Base-by-base conservation (phyloP, 371 early-diverging fungal genomes). In the Lichtheimia ornata region DNA sequence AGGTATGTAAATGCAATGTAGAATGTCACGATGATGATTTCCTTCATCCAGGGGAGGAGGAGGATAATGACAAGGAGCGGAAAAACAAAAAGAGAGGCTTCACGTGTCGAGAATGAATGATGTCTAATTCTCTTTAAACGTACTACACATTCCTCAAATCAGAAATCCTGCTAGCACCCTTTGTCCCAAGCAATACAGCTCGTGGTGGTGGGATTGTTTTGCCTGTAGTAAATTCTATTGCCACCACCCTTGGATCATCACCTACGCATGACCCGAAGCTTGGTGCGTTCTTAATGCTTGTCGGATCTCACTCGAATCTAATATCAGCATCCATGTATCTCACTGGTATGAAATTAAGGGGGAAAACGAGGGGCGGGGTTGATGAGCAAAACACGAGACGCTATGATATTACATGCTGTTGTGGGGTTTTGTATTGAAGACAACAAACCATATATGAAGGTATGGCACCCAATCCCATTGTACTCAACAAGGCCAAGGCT, bases 121-220 rank as follows among this genome's bases (percentile, higher is more conserved):
- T 47, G 22, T 47, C 47, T n/a, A n/a, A 18, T 22, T 6, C 17
- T 47, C 47, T 47, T 9, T 35, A 5, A 6, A 1, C 30, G 7
- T 6, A 27, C 27, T 28, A 4, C 2, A 35, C 20, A 7, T 17
- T 45, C 20, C 40, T 20, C 17, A n/a, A 20, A 35, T 20, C 15
- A 66, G 90, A 90, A 66, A 58, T 89, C 17, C 44, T 79, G n/a
- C 60, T 90, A 42, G 88, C 85, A 5, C 87, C 91, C 0, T 87
- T 90, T 63, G 86, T 90, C 14, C 91, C 91, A 4, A 85, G 85
- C 20, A 90, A 90, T 65, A 85, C 86, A 0, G 91, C 91, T 15
- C 79, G 91, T 43, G 89, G 89, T 35, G 90, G 90, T 6, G 88
- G 91, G 12, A 87, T 90, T 30, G 71, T 90, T 0, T 73, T 79